phyloP scores from a whole-genome alignment of 495 filamentous ascomycete genomes.

The Penicillium atrosanguineum region DNA sequence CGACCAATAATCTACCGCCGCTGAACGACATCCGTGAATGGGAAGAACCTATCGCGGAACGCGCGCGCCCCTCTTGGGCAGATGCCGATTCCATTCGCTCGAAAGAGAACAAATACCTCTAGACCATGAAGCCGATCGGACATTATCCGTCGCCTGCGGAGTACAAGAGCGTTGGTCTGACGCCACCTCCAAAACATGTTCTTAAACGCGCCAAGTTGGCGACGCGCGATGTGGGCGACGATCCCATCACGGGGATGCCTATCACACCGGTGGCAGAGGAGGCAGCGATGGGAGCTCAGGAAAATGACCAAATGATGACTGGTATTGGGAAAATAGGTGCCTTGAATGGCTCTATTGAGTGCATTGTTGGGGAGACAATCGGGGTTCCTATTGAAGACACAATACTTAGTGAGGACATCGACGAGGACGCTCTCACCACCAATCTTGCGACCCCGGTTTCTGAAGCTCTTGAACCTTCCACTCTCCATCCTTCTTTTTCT shows the following conservation, averaged over 20 bases:
- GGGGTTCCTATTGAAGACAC: not conserved
- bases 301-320: not conserved
- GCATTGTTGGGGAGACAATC: not conserved
- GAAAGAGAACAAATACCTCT: conserved; percentile 2
- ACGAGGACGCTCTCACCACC: conserved; percentile 2
- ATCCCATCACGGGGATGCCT: conserved; percentile 8
- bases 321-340: not conserved
- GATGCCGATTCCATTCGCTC: conserved; percentile 8
- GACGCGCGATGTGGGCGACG: not conserved
- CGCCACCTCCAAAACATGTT: conserved; percentile 9
- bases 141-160: conserved; percentile 24
- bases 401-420: not conserved
- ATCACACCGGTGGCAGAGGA: conserved; percentile 19
- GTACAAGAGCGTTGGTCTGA: conserved; percentile 21
- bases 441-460: conserved; percentile 13
- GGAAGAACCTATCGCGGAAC: conserved; percentile 10
- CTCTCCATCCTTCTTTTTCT: conserved; percentile 5
- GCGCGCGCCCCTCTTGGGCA: conserved; percentile 13
- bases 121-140: conserved; percentile 27
- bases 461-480: conserved; percentile 7
- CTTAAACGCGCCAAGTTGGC: conserved; percentile 5
- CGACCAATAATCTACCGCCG: conserved; percentile 3
- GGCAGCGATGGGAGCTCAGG: not conserved
- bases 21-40: conserved; percentile 6
- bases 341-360: conserved; percentile 7